Conservation (phyloP, 768 basidiomycete species). For the Mycena chlorophos region DNA sequence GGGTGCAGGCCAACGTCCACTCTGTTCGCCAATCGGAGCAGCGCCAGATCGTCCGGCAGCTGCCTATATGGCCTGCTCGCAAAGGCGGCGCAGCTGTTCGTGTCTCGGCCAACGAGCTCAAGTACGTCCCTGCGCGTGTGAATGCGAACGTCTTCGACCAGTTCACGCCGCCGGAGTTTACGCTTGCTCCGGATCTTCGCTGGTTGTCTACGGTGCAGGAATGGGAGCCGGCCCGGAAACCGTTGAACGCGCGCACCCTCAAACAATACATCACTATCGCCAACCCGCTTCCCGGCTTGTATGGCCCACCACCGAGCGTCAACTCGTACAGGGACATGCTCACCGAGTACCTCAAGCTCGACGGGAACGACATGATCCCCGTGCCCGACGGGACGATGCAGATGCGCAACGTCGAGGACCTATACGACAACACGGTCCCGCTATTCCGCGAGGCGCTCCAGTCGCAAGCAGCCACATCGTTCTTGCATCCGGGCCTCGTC, state of each 20-base stretch:
- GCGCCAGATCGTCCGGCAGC: slow-evolving; percentile 3
- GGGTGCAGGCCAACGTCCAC: slow-evolving; percentile 8
- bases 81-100: slow-evolving; percentile 3
- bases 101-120: background rate
- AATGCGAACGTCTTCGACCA: slow-evolving; percentile 7
- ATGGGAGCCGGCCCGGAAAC: background rate
- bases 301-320: background rate
- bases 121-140: slow-evolving; percentile 13
- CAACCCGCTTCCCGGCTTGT: background rate
- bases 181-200: slow-evolving; percentile 5
- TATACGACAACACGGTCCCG: slow-evolving; percentile 15
- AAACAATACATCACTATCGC: slow-evolving; percentile 10
- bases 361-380: slow-evolving; percentile 9
- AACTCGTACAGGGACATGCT: slow-evolving; percentile 8
- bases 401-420: slow-evolving; percentile 1
- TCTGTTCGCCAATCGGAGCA: background rate
- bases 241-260: slow-evolving; percentile 7
- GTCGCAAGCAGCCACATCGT: slow-evolving; percentile 2
- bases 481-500: slow-evolving; percentile 13
- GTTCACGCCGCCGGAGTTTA: slow-evolving; percentile 2
- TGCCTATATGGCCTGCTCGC: slow-evolving; percentile 19
- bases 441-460: slow-evolving; percentile 15
- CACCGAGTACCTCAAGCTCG: slow-evolving; percentile 1
- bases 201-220: background rate
- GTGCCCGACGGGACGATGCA: slow-evolving; percentile 14